Conservation (phyloP, 2,329 filamentous ascomycete genomes). For the Orbilia quercus region DNA sequence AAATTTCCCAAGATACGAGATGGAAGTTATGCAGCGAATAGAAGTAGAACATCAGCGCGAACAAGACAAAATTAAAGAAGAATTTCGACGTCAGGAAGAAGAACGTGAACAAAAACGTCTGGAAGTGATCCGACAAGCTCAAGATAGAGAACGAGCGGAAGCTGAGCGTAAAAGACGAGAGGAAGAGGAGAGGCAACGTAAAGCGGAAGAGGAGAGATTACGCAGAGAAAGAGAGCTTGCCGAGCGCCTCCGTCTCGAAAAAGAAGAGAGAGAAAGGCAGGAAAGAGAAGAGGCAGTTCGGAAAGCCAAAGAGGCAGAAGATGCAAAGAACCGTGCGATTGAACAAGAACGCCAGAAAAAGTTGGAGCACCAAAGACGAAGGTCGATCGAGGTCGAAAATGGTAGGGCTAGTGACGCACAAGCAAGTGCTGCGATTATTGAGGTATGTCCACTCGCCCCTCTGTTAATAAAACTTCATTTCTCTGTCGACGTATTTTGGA, state of each 20-base stretch:
- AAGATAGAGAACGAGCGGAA: constrained; percentile 25
- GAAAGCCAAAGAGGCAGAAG: constrained; percentile 14
- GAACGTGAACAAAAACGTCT: constrained; percentile 2
- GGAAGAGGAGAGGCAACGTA: constrained; percentile 14
- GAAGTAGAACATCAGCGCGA: constrained; percentile 6
- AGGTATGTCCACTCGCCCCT: constrained; percentile 15
- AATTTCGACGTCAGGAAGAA: not conserved
- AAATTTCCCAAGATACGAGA: constrained; percentile 1
- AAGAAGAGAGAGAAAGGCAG: constrained; percentile 3
- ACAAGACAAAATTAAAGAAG: constrained; percentile 11
- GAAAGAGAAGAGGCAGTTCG: constrained; percentile 7
- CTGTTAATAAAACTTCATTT: not conserved
- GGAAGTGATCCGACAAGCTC: constrained; percentile 7
- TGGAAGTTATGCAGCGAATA: not conserved
- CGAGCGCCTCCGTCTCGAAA: not conserved
- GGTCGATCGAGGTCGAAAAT: constrained; percentile 1
- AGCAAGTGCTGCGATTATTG: not conserved
- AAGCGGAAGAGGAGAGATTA: constrained; percentile 14
- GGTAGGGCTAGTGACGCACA: not conserved
- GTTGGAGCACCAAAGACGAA: not conserved
- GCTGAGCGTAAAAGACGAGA: constrained; percentile 21
- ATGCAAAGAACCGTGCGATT: not conserved
- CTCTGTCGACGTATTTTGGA: not conserved
- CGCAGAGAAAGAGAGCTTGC: not conserved
- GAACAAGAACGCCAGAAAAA: not conserved